Evolutionary conservation across 2,329 filamentous ascomycete genomes (phyloP), one percentile per base, ranked within the genome.

Genomic region (Pseudogymnoascus sp.): DNA sequence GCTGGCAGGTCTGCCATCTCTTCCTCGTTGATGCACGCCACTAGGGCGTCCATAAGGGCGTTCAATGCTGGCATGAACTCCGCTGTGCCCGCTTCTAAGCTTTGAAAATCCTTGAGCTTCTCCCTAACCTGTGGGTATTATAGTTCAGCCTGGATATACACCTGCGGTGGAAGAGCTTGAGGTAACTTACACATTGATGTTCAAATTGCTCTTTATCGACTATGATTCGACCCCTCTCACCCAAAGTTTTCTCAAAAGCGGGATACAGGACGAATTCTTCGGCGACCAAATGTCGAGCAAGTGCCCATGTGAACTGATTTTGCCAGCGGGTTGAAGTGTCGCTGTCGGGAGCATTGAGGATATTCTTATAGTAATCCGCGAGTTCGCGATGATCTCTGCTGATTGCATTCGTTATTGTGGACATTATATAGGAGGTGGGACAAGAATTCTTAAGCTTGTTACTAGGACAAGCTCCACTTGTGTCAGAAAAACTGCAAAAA

Each of bases 241-340:
- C 70, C n/a, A 83, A 65, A 61, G 80, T 70, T 62, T 78, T 76
- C 66, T 82, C 79, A 13, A 84, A 72, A 1, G 79, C 80, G 0
- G 82, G 82, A 64, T 84, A 83, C 0, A 84, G 72, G 9, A 84
- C 73, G 0, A 81, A 68, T 65, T 82, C 78, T 63, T 81, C 78
- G 5, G 72, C 73, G n/a, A 80, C 71, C 0, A 76, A 77, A 65
- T 80, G 79, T 2, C 78, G 74, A 0, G 78, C 76, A 0, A 81
- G 69, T 59, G 80, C 77, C 79, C 78, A 81, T 0, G 74, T 72
- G 60, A 80, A 79, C 48, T 76, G 74, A 45, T 81, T 81, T 6
- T 75, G 74, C 63, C 73, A 79, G 36, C 73, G 72, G n/a, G 69
- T 66, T 65, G 75, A 71, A 4, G 76, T 71, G 29, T 79, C 74